phyloP scores from a whole-genome alignment of 441 rosid species.

The Kokia cookei region DNA sequence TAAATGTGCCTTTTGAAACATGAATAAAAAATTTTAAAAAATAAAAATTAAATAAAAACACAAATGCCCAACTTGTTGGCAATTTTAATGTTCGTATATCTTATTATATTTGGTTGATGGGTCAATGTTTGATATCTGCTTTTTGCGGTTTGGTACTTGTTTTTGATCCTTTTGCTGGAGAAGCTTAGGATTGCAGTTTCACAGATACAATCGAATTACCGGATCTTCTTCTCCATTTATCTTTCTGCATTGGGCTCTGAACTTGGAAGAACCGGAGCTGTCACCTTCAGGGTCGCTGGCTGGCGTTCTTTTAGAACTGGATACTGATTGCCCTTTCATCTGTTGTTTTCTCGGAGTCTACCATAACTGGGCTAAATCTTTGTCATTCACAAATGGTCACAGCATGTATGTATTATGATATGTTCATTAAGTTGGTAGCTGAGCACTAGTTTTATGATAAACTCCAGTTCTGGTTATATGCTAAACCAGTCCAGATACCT shows the following conservation, averaged over 20 bases:
- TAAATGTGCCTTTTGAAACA: no score
- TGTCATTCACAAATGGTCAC: neutral
- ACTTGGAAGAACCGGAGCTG: constrained; percentile 68
- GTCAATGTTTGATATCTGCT: no score
- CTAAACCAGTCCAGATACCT: neutral
- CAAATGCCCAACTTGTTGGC: no score
- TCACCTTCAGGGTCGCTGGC: constrained; percentile 81
- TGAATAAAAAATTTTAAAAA: no score
- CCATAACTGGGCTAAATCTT: constrained; percentile 52
- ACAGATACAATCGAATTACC: neutral
- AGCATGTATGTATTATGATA: neutral
- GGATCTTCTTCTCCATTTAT: neutral
- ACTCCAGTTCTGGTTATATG: neutral
- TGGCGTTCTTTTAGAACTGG: constrained; percentile 99
- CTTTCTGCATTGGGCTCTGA: neutral
- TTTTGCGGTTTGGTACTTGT: neutral
- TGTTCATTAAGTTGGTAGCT: neutral
- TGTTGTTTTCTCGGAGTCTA: constrained; percentile 86
- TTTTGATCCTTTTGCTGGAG: neutral
- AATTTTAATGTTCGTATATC: no score
- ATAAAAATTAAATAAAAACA: no score
- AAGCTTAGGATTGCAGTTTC: neutral
- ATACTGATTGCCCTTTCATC: constrained; percentile 95
- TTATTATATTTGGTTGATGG: no score
- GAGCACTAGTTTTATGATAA: no score